phyloP scores from a whole-genome alignment of 2,329 filamentous ascomycete genomes.

The Ophiocordyceps camponoti-floridani region DNA sequence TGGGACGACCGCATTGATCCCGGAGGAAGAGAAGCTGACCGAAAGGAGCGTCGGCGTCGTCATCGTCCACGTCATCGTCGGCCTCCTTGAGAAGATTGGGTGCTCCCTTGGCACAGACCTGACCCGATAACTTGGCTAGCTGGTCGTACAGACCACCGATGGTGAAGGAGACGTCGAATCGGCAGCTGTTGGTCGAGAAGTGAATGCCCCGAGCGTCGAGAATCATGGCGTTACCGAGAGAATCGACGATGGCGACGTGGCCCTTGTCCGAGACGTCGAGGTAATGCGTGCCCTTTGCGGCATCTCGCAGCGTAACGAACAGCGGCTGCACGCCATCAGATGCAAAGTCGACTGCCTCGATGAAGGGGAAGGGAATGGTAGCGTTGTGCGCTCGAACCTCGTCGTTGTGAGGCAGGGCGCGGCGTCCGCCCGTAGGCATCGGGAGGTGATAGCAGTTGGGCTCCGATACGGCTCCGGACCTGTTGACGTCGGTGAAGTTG shows the following conservation, averaged over 20 bases:
- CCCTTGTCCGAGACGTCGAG: slow-evolving; percentile 17
- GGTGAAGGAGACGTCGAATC: slow-evolving; percentile 13
- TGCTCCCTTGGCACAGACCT: slow-evolving; percentile 10
- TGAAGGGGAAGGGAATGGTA: slow-evolving; percentile 16
- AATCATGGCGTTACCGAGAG: slow-evolving; percentile 12
- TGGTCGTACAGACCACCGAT: slow-evolving; percentile 16
- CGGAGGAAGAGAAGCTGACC: slow-evolving; percentile 12
- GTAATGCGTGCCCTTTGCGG: slow-evolving; percentile 9
- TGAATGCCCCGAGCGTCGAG: slow-evolving; percentile 15
- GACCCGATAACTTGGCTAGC: slow-evolving; percentile 12
- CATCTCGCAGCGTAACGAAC: slow-evolving; percentile 15
- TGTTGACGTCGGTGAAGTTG: slow-evolving; percentile 15
- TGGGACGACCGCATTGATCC: slow-evolving; percentile 16
- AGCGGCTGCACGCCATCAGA: slow-evolving; percentile 13
- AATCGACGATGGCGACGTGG: slow-evolving; percentile 13
- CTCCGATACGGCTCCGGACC: slow-evolving; percentile 9
- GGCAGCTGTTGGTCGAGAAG: slow-evolving; percentile 15
- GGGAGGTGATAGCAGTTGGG: slow-evolving; percentile 15
- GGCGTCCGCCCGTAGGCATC: slow-evolving; percentile 6
- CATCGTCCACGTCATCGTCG: not conserved
- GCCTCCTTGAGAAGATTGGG: not conserved
- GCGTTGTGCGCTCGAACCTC: slow-evolving; percentile 11
- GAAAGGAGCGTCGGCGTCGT: slow-evolving; percentile 10
- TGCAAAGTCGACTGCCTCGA: slow-evolving; percentile 18
- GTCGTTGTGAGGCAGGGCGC: slow-evolving; percentile 14